Evolutionary conservation across 1,284 basidiomycete genomes (phyloP).

Genomic region (Exobasidium rhododendri): DNA sequence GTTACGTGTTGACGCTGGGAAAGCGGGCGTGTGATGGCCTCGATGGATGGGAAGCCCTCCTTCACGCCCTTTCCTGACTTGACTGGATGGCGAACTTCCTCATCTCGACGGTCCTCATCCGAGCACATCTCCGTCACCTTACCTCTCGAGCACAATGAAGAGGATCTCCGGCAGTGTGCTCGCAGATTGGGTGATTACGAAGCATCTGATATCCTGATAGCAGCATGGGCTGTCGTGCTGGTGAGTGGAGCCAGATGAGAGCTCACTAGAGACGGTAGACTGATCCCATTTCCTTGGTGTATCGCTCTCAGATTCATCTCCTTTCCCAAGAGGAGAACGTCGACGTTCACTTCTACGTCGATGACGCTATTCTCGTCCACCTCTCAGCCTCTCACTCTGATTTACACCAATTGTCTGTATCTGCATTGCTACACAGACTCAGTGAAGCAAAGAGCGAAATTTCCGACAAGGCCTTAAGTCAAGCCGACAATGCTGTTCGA

Average conservation of each 20-base stretch:
- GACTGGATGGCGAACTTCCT: slow-evolving; percentile 39
- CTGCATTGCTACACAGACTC: background rate
- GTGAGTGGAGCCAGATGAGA: no score
- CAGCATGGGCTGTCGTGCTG: slow-evolving; percentile 29
- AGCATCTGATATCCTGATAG: slow-evolving; percentile 16
- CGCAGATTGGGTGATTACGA: background rate
- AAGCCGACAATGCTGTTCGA: background rate
- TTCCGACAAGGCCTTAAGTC: background rate
- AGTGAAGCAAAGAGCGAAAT: background rate
- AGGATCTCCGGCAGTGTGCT: background rate
- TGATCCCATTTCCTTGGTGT: background rate
- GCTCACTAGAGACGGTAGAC: no score
- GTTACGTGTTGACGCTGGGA: no score
- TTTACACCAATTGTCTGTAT: background rate
- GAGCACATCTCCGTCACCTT: background rate
- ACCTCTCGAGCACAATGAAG: background rate
- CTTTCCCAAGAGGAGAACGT: slow-evolving; percentile 3
- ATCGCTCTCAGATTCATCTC: background rate
- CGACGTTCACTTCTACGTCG: background rate
- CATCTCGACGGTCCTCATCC: slow-evolving; percentile 13
- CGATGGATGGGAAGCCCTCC: no score
- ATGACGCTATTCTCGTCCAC: background rate
- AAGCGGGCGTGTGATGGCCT: no score
- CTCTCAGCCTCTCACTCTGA: background rate
- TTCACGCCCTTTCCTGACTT: slow-evolving; percentile 48